Conservation (phyloP, 1,284 basidiomycete species). For the Ceratorhiza oryzae-sativae region DNA sequence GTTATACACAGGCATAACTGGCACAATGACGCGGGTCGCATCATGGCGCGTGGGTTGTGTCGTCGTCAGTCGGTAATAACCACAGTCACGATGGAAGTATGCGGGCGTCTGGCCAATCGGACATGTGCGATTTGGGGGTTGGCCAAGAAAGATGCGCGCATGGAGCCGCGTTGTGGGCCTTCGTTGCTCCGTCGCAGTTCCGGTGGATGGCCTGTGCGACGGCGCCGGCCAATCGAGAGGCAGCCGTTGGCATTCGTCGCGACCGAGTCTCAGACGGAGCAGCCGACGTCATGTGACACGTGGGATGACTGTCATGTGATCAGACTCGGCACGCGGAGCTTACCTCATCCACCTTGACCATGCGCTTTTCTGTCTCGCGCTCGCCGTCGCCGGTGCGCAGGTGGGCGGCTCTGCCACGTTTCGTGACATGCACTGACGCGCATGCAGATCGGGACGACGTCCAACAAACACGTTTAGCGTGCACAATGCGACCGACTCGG, state of each 20-base stretch:
- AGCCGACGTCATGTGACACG: no score
- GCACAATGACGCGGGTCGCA: neutral
- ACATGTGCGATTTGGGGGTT: neutral
- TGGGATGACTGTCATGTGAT: no score
- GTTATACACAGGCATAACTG: neutral
- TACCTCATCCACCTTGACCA: constrained; percentile 27
- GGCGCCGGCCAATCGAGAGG: no score
- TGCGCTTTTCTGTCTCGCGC: constrained; percentile 35
- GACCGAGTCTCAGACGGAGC: neutral
- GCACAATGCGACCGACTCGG: constrained; percentile 21
- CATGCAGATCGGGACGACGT: neutral
- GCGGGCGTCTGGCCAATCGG: neutral
- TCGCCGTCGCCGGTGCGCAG: constrained; percentile 28
- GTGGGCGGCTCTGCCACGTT: neutral
- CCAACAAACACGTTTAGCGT: constrained; percentile 23
- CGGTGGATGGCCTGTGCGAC: neutral
- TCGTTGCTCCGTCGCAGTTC: neutral
- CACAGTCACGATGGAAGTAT: no score
- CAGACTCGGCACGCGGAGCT: no score
- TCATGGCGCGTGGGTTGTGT: neutral
- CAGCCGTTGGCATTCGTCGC: neutral
- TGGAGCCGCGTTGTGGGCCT: neutral
- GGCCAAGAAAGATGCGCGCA: neutral
- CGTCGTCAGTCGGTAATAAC: neutral
- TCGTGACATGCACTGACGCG: neutral